phyloP scores from a whole-genome alignment of 805 yeast species.

The Crinitomyces ghanaensis region DNA sequence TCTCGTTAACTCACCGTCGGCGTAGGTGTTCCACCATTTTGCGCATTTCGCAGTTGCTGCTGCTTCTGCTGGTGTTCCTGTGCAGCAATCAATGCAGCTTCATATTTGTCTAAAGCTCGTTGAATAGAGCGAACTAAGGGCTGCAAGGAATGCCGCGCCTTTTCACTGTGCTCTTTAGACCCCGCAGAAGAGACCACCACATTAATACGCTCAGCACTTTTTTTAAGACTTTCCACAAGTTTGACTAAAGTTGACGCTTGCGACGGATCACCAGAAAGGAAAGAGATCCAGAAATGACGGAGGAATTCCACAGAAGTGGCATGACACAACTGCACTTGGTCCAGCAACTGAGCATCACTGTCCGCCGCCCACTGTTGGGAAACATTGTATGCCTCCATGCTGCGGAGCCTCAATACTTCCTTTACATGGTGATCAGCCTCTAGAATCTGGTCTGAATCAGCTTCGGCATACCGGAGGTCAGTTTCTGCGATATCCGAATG shows the following conservation, averaged over 20 bases:
- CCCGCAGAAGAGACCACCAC: constrained; percentile 21
- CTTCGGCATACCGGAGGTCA: constrained; percentile 7
- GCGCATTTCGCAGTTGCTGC: neutral
- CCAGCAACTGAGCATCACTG: constrained; percentile 30
- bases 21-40: too few relatives aligned
- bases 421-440: constrained; percentile 11
- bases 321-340: constrained; percentile 48
- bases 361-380: constrained; percentile 10
- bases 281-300: constrained; percentile 52
- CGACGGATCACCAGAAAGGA: constrained; percentile 26
- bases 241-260: constrained; percentile 35
- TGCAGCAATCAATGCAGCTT: constrained; percentile 29
- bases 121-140: constrained; percentile 36
- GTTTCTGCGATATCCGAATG: constrained; percentile 2
- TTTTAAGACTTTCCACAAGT: constrained; percentile 37
- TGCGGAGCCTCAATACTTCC: constrained; percentile 10
- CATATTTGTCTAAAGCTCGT: constrained; percentile 38
- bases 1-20: too few relatives aligned
- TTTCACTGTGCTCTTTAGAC: constrained; percentile 11
- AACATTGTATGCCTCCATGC: constrained; percentile 10
- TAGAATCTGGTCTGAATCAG: constrained; percentile 8
- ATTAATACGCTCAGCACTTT: constrained; percentile 36
- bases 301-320: constrained; percentile 66
- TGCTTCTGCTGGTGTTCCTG: neutral
- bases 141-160: constrained; percentile 21